phyloP scores from a whole-genome alignment of 805 yeast genomes.

The Lipomyces orientalis region DNA sequence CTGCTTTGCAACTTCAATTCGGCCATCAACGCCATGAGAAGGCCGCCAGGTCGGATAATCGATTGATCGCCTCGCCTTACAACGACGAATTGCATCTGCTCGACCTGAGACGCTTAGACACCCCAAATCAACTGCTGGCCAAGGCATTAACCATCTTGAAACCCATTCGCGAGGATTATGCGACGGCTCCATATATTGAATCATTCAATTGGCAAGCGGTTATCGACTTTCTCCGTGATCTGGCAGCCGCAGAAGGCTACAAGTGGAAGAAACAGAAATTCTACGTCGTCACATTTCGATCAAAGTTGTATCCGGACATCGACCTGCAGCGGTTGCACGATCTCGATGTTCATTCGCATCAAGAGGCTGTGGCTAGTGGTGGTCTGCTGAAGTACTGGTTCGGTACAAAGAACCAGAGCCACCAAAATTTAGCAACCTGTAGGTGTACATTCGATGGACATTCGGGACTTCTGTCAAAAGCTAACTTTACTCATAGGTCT shows the following conservation, averaged over 20 bases:
- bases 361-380: slow-evolving; percentile 1
- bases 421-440: neutral
- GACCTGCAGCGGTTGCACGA: slow-evolving; percentile 3
- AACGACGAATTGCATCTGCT: neutral
- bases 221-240: neutral
- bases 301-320: slow-evolving; percentile 2
- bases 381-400: slow-evolving; percentile 1
- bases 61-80: slow-evolving; percentile 2
- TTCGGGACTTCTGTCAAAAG: neutral
- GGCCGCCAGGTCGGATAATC: neutral
- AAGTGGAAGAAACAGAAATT: neutral
- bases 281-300: slow-evolving; percentile 1
- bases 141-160: slow-evolving; percentile 1
- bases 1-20: neutral
- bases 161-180: slow-evolving; percentile 2
- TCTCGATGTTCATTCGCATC: slow-evolving; percentile 1
- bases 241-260: neutral
- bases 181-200: slow-evolving; percentile 2
- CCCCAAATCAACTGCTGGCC: slow-evolving; percentile 1
- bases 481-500: neutral
- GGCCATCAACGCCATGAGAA: neutral
- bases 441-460: neutral
- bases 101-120: neutral
- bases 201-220: neutral
- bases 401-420: neutral